Evolutionary conservation across 208 protist species (phyloP).

Genomic region (Vickermania ingenoplastis): DNA sequence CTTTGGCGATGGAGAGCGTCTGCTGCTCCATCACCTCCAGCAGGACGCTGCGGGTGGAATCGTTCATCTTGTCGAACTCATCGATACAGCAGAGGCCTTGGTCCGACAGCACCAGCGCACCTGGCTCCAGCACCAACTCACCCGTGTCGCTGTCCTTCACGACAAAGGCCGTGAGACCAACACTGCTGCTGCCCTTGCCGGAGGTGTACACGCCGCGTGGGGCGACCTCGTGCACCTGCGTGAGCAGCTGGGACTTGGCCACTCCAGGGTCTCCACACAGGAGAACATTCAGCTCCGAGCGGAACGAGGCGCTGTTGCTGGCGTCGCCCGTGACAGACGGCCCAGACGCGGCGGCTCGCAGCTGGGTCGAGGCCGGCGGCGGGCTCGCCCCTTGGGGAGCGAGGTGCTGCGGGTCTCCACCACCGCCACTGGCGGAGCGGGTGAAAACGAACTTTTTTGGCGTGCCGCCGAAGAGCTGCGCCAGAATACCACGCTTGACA

Average conservation of each 20-base stretch:
- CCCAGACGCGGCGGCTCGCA: not conserved
- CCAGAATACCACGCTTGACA: conserved; percentile 98
- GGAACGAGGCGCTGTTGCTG: conserved; percentile 47
- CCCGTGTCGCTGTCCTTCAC: conserved; percentile 94
- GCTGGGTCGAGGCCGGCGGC: not conserved
- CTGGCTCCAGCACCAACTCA: conserved; percentile 97
- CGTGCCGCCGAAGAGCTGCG: conserved; percentile 97
- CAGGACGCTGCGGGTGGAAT: conserved; percentile 95
- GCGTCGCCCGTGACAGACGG: conserved; percentile 1
- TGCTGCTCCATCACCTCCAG: conserved; percentile 99
- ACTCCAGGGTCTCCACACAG: conserved; percentile 99
- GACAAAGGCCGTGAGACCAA: conserved; percentile 99
- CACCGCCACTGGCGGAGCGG: conserved; percentile 5
- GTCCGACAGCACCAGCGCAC: conserved; percentile 97
- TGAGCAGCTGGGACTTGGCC: conserved; percentile 99
- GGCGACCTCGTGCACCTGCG: conserved; percentile 97
- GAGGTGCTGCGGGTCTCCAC: not conserved
- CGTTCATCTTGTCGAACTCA: conserved; percentile 99
- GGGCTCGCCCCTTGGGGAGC: not conserved
- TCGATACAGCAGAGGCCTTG: conserved; percentile 99
- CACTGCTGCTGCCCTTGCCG: conserved; percentile 97
- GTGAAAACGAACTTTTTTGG: conserved; percentile 87
- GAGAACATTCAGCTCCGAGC: conserved; percentile 98
- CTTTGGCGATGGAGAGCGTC: conserved; percentile 99
- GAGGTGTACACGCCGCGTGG: conserved; percentile 98